Evolutionary conservation across 768 basidiomycete species (phyloP), one percentile per base, ranked within the genome.

Genomic region (Lentinula guzmanii): DNA sequence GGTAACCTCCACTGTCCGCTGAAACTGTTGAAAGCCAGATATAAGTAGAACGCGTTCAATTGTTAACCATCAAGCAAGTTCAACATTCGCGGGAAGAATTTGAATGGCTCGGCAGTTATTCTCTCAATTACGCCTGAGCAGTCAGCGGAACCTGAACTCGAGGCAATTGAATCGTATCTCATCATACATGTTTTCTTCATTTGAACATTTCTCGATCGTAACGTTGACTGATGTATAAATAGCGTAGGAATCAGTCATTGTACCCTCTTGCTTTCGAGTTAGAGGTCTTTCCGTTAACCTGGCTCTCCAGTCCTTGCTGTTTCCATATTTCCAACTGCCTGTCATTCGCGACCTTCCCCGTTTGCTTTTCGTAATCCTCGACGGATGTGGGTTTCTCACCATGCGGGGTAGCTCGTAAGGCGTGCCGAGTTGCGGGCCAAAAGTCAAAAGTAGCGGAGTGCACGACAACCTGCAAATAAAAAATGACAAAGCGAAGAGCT

Each of bases 381-480:
- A 92, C 92, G 0, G 87, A 90, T n/a, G 78, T 77, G 1, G 91
- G 92, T 63, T 80, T 82, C 70, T 93, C 90, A 11, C 85, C 92
- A 64, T 89, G 90, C 58, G 91, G 92, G 2, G 91, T 93, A 9
- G 86, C 87, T 52, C 91, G 84, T 41, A 92, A 76, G 13, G 89
- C 91, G 69, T 93, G 92, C 34, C 91, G 82, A 42, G 81, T 85
- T 39, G 82, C 79, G 9, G 89, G 89, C 84, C 83, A 92, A 72
- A 90, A 91, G 72, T 93, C 90, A 67, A 91, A 92, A 11, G 84
- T 91, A 11, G 90, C 91, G 18, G 86, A 83, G 66, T 94, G 93
- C 13, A 81, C 89, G 43, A 86, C 86, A 62, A 90, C 69, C 88
- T 89, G 63, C 48, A 42, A 51, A 59, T 33, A 65, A 63, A 31